A percentile compares a stretch with the other conserved stretches of the same genome.
Evolutionary conservation across 176 grass and related monocot genomes (phyloP).

Genomic region (Aechmea fasciata): DNA sequence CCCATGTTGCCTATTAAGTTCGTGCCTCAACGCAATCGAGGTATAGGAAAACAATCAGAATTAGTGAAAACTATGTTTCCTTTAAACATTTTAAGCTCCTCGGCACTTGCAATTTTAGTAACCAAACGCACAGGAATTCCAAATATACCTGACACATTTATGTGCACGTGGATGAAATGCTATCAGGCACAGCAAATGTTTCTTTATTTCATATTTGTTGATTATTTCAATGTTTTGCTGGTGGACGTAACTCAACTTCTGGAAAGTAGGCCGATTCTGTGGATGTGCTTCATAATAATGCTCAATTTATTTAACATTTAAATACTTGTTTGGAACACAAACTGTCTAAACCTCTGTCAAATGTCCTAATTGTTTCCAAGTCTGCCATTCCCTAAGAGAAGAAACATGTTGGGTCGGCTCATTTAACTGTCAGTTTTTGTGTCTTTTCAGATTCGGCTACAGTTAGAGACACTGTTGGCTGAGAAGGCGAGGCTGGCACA

Average conservation of each 20-base stretch:
- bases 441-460: constrained; percentile 70
- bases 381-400: not conserved
- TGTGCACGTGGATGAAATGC: not conserved
- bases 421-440: not conserved
- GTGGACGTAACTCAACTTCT: not conserved
- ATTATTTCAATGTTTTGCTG: not conserved
- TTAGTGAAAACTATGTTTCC: too few relatives aligned
- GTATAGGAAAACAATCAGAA: too few relatives aligned
- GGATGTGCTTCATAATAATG: not conserved
- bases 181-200: not conserved
- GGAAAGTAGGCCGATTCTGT: not conserved
- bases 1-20: too few relatives aligned
- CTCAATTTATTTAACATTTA: not conserved
- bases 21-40: too few relatives aligned
- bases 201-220: not conserved
- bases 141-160: not conserved
- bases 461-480: constrained; percentile 74
- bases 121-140: too few relatives aligned
- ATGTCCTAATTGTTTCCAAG: not conserved
- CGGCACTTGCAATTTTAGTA: too few relatives aligned
- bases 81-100: too few relatives aligned
- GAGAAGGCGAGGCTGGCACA: constrained; percentile 87
- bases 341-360: not conserved
- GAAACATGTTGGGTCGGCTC: not conserved
- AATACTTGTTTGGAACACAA: not conserved